Conservation (phyloP, 1,284 basidiomycete species). For the Ceratobasidium sp. region DNA sequence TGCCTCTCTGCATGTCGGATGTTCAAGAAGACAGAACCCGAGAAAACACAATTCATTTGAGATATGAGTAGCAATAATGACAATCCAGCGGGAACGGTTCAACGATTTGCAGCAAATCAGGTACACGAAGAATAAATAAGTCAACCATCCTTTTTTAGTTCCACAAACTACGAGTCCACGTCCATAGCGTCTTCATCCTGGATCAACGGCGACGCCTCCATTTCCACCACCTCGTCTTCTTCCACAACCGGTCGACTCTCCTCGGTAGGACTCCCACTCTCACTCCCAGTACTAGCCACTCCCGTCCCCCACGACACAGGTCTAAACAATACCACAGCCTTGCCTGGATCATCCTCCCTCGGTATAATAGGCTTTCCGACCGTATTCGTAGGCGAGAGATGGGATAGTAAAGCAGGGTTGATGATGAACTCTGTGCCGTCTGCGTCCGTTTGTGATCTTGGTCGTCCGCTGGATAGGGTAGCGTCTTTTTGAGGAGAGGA, state of each 20-base stretch:
- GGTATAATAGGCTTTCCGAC: slow-evolving; percentile 48
- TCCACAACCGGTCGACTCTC: slow-evolving; percentile 28
- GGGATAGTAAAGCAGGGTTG: slow-evolving; percentile 49
- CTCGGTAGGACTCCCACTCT: slow-evolving; percentile 35
- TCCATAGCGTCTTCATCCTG: slow-evolving; percentile 72
- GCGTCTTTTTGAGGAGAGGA: background rate
- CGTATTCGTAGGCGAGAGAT: slow-evolving; percentile 46
- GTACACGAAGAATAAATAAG: slow-evolving; percentile 1
- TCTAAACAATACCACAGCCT: slow-evolving; percentile 72
- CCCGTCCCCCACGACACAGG: slow-evolving; percentile 57
- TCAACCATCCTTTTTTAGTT: too few relatives aligned
- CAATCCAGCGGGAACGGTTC: slow-evolving; percentile 1
- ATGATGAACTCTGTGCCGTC: slow-evolving; percentile 67
- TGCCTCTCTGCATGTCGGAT: too few relatives aligned
- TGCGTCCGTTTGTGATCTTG: slow-evolving; percentile 52
- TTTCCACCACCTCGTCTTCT: slow-evolving; percentile 23
- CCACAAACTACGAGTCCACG: slow-evolving; percentile 53
- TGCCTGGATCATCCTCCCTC: slow-evolving; percentile 54
- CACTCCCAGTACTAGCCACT: slow-evolving; percentile 26
- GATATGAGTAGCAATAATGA: slow-evolving; percentile 15
- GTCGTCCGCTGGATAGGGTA: background rate
- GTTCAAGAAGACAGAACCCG: too few relatives aligned
- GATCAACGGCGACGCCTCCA: slow-evolving; percentile 47
- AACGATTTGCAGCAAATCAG: background rate
- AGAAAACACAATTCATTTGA: background rate